Conservation (phyloP, 441 rosid species). For the Sinapis alba region DNA sequence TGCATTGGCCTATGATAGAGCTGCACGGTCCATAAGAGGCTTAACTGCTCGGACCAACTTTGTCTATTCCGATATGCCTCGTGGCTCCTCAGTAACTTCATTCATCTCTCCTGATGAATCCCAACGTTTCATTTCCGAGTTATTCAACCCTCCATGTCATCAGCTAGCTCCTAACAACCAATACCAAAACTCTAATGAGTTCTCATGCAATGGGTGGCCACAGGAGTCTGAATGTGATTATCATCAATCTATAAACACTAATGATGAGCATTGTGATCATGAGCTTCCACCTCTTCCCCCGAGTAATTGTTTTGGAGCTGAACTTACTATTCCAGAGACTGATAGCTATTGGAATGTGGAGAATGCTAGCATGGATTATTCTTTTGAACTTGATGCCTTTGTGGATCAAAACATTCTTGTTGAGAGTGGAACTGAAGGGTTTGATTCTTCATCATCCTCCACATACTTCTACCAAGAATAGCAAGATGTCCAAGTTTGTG, state of each 20-base stretch:
- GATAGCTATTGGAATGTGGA: slow-evolving; percentile 32
- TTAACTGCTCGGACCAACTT: slow-evolving; percentile 82
- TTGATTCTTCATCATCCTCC: slow-evolving; percentile 21
- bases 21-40: slow-evolving; percentile 80
- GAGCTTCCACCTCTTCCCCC: slow-evolving; percentile 89
- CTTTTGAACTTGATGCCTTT: slow-evolving; percentile 32
- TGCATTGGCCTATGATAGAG: slow-evolving; percentile 85
- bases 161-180: slow-evolving; percentile 26
- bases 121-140: slow-evolving; percentile 48
- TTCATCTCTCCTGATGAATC: slow-evolving; percentile 80
- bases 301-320: slow-evolving; percentile 51
- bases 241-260: slow-evolving; percentile 42
- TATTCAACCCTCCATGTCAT: slow-evolving; percentile 45
- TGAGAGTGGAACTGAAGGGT: slow-evolving; percentile 26
- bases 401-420: slow-evolving; percentile 27
- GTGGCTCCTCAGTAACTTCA: slow-evolving; percentile 76
- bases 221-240: slow-evolving; percentile 32
- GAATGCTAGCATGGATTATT: slow-evolving; percentile 35
- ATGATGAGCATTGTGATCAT: slow-evolving; percentile 41
- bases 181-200: slow-evolving; percentile 27
- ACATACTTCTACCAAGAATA: slow-evolving; percentile 27
- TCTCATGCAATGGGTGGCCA: slow-evolving; percentile 47
- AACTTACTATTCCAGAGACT: slow-evolving; percentile 33
- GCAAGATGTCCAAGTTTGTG: slow-evolving; percentile 16
- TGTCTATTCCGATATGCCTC: slow-evolving; percentile 82